Conservation (phyloP, 352 stramenopile species). For the Phytopythium ostracodes region DNA sequence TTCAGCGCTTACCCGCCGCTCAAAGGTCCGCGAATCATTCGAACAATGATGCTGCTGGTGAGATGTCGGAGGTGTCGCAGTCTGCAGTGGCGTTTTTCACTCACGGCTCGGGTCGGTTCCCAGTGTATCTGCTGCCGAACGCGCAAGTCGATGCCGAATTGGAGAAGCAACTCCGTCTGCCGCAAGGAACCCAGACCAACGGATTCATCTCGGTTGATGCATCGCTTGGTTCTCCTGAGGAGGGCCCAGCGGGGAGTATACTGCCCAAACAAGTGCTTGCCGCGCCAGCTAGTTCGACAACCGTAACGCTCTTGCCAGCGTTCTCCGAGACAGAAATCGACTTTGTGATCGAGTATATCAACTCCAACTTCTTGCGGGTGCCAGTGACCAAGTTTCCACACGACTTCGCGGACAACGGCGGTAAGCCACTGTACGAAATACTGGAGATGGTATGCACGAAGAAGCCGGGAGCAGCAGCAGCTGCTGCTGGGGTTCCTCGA, state of each 20-base stretch:
- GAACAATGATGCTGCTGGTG: background rate
- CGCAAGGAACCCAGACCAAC: conserved; percentile 10
- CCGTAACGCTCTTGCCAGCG: background rate
- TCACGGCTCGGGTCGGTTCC: conserved; percentile 44
- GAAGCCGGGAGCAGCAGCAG: conserved; percentile 42
- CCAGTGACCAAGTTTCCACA: conserved; percentile 68
- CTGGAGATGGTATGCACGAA: conserved; percentile 90
- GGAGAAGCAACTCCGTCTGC: conserved; percentile 21
- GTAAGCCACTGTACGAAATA: conserved; percentile 84
- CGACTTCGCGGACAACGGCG: conserved; percentile 70
- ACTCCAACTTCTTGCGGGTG: conserved; percentile 70
- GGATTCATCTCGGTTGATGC: conserved; percentile 52
- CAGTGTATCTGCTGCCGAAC: conserved; percentile 50
- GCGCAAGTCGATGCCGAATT: conserved; percentile 39
- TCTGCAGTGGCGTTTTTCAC: conserved; percentile 35
- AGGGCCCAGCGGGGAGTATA: conserved; percentile 2
- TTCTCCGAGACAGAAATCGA: conserved; percentile 47
- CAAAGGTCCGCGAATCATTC: background rate
- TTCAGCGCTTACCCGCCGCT: background rate
- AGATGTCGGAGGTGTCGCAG: background rate
- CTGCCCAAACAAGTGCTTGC: background rate
- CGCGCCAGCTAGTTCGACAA: background rate
- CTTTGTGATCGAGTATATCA: conserved; percentile 84
- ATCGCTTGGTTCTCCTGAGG: conserved; percentile 15
- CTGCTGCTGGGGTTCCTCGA: background rate